Base-by-base conservation (phyloP, 345 rosid species). In the Gossypium longicalyx region DNA sequence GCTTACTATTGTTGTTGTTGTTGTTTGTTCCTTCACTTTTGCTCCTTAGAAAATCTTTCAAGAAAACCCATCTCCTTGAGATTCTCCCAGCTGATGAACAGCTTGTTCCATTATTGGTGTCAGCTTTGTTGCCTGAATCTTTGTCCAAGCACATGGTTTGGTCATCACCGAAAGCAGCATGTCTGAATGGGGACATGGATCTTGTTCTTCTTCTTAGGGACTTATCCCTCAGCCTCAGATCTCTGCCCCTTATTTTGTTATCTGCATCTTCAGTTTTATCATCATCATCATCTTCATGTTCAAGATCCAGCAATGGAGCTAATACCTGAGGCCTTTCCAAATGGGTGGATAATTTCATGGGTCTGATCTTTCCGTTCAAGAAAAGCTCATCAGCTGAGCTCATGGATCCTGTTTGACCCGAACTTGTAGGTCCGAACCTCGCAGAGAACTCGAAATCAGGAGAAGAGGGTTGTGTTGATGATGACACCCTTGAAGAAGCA, bases 321-420 rank as follows among this genome's bases (percentile, higher is more conserved):
- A 93, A 79, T 56, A 87, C 79, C 82, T 95, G 98, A 12, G 96
- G 94, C 65, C 79, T 84, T 80, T 91, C 91, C 82, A 95, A 81
- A 78, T 93, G 99, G 4, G 92, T 78, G 1, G 96, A 90, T 0
- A 95, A 91, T 87, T 90, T 93, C 97, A 93, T 87, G 54, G 99
- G 98, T 52, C 93, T 86, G 87, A 95, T 95, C 89, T 89, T 86
- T 16, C 99, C 99, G 73, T 95, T 87, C 9, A 88, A 81, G 87
- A 93, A 93, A 43, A 93, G 81, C 82, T 93, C 99, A 67, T 95
- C 99, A 1, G 99, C 99, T 0, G 98, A 95, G 62, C 85, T 88
- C 98, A 93, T 94, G 1, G 94, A 85, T 57, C 90, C 90, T 11
- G 83, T 25, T 0, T 67, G 78, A 44, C 83, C 83, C 61, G 79